These are phyloP conservation scores for Penicillium decumbens DNA, from an alignment of 2,329 filamentous ascomycete species.

Conservation along the genomic window DNA sequence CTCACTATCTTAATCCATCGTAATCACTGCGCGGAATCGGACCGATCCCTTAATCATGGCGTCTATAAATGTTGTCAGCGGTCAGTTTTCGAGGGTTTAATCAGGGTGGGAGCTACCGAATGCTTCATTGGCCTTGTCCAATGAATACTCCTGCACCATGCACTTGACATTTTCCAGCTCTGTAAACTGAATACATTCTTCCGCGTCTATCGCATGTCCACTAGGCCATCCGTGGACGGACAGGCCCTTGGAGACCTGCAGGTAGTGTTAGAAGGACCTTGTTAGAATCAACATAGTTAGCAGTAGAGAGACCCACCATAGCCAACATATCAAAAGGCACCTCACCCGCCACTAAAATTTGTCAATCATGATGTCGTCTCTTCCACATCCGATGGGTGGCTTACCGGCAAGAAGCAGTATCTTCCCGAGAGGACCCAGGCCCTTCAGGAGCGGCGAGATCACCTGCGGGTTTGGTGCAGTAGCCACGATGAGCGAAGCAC, in stretches of 20 bases:
- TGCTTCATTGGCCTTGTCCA: slow-evolving; percentile 43
- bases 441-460: slow-evolving; percentile 35
- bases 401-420: slow-evolving; percentile 35
- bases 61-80: slow-evolving; percentile 21
- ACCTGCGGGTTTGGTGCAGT: slow-evolving; percentile 36
- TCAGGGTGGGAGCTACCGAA: slow-evolving; percentile 34
- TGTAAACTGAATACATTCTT: slow-evolving; percentile 46
- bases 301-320: slow-evolving; percentile 13
- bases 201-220: slow-evolving; percentile 50
- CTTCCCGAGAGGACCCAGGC: slow-evolving; percentile 34
- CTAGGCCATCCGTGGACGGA: slow-evolving; percentile 51
- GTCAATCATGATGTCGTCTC: not conserved
- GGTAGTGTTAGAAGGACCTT: slow-evolving; percentile 7
- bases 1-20: slow-evolving; percentile 34
- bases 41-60: slow-evolving; percentile 36
- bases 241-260: slow-evolving; percentile 45
- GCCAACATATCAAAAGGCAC: slow-evolving; percentile 10
- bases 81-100: slow-evolving; percentile 18
- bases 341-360: slow-evolving; percentile 10
- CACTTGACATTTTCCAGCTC: slow-evolving; percentile 50
- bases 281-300: not conserved
- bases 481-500: slow-evolving; percentile 34
- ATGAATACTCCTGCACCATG: slow-evolving; percentile 51
- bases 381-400: not conserved
- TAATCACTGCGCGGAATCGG: slow-evolving; percentile 50